A percentile compares a stretch with the other conserved stretches of the same genome.
Evolutionary conservation across 139 green algal species (phyloP).

Genomic region (Gonium pectorale): DNA sequence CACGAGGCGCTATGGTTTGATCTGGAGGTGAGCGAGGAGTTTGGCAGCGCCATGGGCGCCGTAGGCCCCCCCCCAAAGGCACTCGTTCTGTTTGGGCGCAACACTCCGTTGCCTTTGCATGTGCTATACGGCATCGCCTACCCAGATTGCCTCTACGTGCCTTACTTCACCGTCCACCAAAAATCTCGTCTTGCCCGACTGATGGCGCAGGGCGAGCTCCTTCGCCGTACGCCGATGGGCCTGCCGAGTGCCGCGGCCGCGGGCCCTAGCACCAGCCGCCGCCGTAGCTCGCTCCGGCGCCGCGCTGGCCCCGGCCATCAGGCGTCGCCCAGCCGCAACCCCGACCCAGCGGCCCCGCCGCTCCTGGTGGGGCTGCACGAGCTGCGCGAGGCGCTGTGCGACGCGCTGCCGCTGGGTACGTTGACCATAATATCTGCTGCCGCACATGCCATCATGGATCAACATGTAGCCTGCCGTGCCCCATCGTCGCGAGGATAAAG

Average conservation of each 20-base stretch:
- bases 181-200: no score
- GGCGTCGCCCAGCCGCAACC: neutral
- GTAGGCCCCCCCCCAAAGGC: no score
- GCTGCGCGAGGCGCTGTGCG: constrained; percentile 16
- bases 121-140: no score
- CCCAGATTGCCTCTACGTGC: no score
- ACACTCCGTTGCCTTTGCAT: no score
- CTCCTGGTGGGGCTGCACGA: constrained; percentile 33
- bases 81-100: no score
- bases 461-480: no score
- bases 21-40: constrained; percentile 26
- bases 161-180: no score
- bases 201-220: constrained; percentile 10
- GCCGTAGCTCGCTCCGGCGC: neutral
- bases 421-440: no score
- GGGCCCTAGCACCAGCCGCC: neutral
- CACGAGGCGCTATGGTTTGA: constrained; percentile 32
- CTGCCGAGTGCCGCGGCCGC: neutral
- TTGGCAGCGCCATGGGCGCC: no score
- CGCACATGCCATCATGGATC: no score
- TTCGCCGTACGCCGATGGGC: constrained; percentile 7
- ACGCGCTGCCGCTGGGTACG: constrained; percentile 26
- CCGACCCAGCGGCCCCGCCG: constrained; percentile 1
- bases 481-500: no score
- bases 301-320: neutral